Conservation (phyloP, 75 land plant species). For the Sequoia sempervirens region DNA sequence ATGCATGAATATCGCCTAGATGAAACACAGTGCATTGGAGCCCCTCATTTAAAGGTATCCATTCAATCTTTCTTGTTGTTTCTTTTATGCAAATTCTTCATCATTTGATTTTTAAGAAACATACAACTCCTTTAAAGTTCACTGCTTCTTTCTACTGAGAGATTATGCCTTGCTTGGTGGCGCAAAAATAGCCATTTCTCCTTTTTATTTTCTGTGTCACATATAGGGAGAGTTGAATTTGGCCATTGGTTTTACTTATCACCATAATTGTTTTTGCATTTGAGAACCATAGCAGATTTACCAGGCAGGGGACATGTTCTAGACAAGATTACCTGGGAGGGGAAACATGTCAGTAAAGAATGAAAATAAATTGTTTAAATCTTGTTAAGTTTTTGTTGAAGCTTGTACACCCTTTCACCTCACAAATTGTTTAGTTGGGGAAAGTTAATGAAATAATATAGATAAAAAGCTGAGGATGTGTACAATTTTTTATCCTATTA, state of each 20-base stretch:
- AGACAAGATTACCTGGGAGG: background rate
- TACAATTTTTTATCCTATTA: background rate
- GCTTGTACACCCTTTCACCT: background rate
- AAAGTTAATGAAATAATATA: background rate
- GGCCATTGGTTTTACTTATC: background rate
- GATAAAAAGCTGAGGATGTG: background rate
- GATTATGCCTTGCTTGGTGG: background rate
- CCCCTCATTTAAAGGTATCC: slow-evolving; percentile 1
- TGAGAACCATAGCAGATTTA: background rate
- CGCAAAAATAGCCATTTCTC: background rate
- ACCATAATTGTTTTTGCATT: background rate
- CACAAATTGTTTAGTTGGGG: background rate
- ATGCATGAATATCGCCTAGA: slow-evolving; percentile 23
- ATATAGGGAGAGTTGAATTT: background rate
- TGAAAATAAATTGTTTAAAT: background rate
- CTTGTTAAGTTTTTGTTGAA: background rate
- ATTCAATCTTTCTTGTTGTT: background rate
- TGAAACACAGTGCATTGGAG: background rate
- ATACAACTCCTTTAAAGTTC: background rate
- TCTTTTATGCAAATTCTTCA: background rate
- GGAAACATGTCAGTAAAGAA: background rate
- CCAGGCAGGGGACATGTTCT: background rate
- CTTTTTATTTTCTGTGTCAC: background rate
- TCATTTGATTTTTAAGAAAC: background rate
- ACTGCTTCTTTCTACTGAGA: background rate